These are phyloP conservation scores for Stephanodiscus minutulus DNA, from an alignment of 108 stramenopile genomes.

Conservation along the genomic window DNA sequence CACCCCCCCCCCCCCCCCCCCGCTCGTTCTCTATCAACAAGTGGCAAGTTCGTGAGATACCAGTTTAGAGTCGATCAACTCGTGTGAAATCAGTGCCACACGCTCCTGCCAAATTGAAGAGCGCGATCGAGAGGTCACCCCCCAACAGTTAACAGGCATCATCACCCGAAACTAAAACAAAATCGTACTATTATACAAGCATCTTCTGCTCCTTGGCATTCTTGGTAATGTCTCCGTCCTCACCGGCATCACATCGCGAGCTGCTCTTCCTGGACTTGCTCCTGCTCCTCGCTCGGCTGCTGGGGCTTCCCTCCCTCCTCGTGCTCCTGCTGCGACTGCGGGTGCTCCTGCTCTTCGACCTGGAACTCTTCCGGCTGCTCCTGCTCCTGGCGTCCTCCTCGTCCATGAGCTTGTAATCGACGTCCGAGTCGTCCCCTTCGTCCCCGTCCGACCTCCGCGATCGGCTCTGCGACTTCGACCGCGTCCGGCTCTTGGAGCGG, in stretches of 20 bases:
- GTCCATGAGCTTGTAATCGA: slow-evolving; percentile 70
- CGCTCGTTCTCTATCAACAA: too few relatives aligned
- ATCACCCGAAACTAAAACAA: too few relatives aligned
- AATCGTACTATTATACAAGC: slow-evolving; percentile 30
- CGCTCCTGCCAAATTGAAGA: too few relatives aligned
- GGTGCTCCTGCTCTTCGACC: slow-evolving; percentile 39
- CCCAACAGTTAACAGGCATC: too few relatives aligned
- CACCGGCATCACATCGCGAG: slow-evolving; percentile 15
- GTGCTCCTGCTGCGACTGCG: slow-evolving; percentile 51
- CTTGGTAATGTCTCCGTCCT: slow-evolving; percentile 1
- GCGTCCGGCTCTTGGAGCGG: slow-evolving; percentile 20
- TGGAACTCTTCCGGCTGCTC: slow-evolving; percentile 24
- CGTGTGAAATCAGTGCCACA: too few relatives aligned
- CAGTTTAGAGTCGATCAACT: too few relatives aligned
- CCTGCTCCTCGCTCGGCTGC: not conserved
- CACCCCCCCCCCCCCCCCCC: too few relatives aligned
- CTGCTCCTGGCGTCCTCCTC: slow-evolving; percentile 34
- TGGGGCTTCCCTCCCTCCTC: not conserved
- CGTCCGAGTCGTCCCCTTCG: slow-evolving; percentile 5
- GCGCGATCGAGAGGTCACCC: too few relatives aligned
- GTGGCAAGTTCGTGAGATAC: too few relatives aligned
- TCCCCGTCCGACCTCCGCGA: slow-evolving; percentile 30
- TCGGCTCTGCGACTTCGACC: slow-evolving; percentile 11
- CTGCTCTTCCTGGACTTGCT: slow-evolving; percentile 41
- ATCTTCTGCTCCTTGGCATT: slow-evolving; percentile 23